A percentile compares a stretch with the other conserved stretches of the same genome.
Conservation (phyloP, 768 basidiomycete species). For the Trametes cubensis region DNA sequence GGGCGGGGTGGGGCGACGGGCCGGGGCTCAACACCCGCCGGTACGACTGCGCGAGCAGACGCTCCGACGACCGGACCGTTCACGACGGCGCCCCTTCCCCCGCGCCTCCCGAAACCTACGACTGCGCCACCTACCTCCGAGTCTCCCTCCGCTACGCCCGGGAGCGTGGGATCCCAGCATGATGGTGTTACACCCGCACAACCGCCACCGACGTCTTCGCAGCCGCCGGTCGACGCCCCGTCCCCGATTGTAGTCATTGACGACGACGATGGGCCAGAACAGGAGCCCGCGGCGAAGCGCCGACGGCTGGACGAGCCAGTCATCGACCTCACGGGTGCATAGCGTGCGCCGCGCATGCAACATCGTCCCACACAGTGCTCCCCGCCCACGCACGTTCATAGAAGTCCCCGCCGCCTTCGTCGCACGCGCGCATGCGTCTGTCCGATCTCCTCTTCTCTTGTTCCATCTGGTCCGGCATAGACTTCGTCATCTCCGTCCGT, state of each 20-base stretch:
- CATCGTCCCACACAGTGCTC: neutral
- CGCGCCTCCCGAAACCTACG: slow-evolving; percentile 27
- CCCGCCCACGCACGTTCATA: slow-evolving; percentile 14
- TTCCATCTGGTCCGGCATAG: neutral
- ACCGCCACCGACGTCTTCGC: slow-evolving; percentile 21
- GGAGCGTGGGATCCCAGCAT: slow-evolving; percentile 32
- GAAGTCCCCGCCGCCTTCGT: neutral
- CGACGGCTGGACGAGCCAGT: slow-evolving; percentile 40
- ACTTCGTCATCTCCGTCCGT: neutral
- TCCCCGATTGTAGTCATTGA: slow-evolving; percentile 64
- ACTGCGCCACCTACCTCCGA: slow-evolving; percentile 7
- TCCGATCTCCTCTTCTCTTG: neutral
- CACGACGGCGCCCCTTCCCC: slow-evolving; percentile 47
- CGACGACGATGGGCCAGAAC: slow-evolving; percentile 46
- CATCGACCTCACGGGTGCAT: slow-evolving; percentile 16
- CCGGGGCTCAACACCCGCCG: slow-evolving; percentile 36
- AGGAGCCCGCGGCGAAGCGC: slow-evolving; percentile 58
- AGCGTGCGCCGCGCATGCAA: neutral
- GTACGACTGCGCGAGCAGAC: slow-evolving; percentile 21
- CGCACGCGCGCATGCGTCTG: neutral
- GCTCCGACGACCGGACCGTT: slow-evolving; percentile 40
- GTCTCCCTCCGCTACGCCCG: slow-evolving; percentile 34
- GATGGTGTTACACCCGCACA: neutral
- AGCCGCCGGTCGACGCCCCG: slow-evolving; percentile 37
- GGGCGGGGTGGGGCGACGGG: slow-evolving; percentile 39